Percentiles rank a stretch among this genome's conserved stretches.
Evolutionary conservation across 2,329 filamentous ascomycete genomes (phyloP).

Genomic region (Verticillium longisporum): DNA sequence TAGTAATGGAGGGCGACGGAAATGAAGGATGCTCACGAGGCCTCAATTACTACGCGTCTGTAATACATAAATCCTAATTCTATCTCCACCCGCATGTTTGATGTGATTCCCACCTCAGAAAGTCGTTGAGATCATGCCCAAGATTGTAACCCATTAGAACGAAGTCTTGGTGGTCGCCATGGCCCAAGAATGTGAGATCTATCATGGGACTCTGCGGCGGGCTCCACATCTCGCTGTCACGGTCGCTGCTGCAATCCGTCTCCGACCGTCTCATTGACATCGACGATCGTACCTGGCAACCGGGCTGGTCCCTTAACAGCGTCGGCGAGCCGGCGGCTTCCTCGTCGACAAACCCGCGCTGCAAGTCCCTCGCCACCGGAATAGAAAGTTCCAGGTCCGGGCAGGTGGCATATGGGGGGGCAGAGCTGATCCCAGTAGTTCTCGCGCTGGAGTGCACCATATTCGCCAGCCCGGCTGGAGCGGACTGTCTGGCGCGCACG

Average conservation of each 20-base stretch:
- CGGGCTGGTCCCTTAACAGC: not conserved
- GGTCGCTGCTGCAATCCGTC: not conserved
- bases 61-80: not conserved
- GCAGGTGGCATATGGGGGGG: not conserved
- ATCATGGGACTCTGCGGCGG: not conserved
- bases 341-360: constrained; percentile 11
- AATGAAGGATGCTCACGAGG: not conserved
- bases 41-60: not conserved
- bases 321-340: no score
- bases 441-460: not conserved
- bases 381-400: constrained; percentile 29
- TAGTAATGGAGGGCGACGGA: no score
- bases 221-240: not conserved
- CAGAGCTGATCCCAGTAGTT: not conserved
- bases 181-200: not conserved
- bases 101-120: not conserved
- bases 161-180: not conserved
- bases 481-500: not conserved
- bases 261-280: not conserved
- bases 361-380: constrained; percentile 25
- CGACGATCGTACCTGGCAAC: not conserved
- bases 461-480: not conserved
- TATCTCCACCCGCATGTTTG: not conserved
- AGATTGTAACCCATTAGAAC: not conserved
- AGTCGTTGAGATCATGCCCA: not conserved